Evolutionary conservation across 2,329 filamentous ascomycete species (phyloP), one percentile per base, ranked within the genome.

Genomic region (Aspergillus aculeatinus): DNA sequence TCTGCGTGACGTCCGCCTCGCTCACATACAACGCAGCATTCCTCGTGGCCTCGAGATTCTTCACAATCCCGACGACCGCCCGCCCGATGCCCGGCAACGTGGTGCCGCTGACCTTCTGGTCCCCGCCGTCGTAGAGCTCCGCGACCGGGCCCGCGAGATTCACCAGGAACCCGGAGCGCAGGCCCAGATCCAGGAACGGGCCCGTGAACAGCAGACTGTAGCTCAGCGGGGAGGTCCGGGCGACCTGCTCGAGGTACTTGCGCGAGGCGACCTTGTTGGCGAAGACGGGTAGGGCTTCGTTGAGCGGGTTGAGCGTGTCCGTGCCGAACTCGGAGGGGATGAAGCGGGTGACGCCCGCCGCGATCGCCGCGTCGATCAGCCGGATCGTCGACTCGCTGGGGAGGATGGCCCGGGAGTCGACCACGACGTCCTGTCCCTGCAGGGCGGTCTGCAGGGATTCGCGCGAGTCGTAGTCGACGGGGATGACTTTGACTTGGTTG

Each of bases 11-110:
- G 10, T 52, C 55, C 16, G 25, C 23, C n/a, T 57, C 55, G 6
- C 55, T 29, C 11, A 57, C 19, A 19, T 57, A 48, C 16, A 44
- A 6, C 1, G 39, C 39, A 1, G 39, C n/a, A 67, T 88, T 86
- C 69, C 79, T 80, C 0, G 85, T 87, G 67, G 83, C 79, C 2
- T 81, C 78, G 0, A 77, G 80, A 55, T 85, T 76, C 7, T 66
- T 59, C 1, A 87, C 69, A 1, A 85, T 73, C 0, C 79, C 81
- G 0, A 80, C 78, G 0, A 87, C 76, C 1, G 79, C 81, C 23
- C 80, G 73, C 0, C 71, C 84, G 16, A 87, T 68, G 1, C 77
- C 76, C 0, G 68, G 63, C 0, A 87, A 74, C 0, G 77, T 82
- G 0, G 84, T 84, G 10, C 77, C 58, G 52, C 77, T 82, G 69